Evolutionary conservation across 129 eudicot species (phyloP).

Genomic region (Flaveria bidentis): DNA sequence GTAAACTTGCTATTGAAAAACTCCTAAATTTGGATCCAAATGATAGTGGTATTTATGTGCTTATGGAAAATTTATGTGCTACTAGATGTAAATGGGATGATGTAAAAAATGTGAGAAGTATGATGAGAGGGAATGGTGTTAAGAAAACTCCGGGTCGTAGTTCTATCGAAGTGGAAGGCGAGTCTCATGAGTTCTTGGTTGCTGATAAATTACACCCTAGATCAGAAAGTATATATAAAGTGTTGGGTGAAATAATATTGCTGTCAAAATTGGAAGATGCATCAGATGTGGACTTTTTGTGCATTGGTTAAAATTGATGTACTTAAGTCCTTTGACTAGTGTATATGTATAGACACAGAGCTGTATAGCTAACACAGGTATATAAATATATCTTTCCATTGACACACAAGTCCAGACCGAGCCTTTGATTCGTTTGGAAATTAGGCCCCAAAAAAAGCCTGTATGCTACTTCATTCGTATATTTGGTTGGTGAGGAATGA

Average conservation of each 20-base stretch:
- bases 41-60: conserved; percentile 39
- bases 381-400: neutral
- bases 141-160: conserved; percentile 38
- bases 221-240: conserved; percentile 26
- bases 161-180: conserved; percentile 34
- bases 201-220: conserved; percentile 37
- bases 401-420: neutral
- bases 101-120: conserved; percentile 35
- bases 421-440: neutral
- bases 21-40: conserved; percentile 33
- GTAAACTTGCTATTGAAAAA: conserved; percentile 36
- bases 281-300: conserved; percentile 10
- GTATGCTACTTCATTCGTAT: neutral
- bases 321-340: neutral
- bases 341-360: neutral
- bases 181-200: conserved; percentile 35
- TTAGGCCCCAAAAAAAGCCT: neutral
- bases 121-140: conserved; percentile 38
- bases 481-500: conserved; percentile 5
- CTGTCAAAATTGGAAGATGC: conserved; percentile 24
- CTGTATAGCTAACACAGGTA: neutral
- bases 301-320: neutral
- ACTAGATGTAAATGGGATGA: conserved; percentile 36
- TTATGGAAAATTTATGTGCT: conserved; percentile 40
- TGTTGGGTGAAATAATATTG: conserved; percentile 22